phyloP scores from a whole-genome alignment of 768 basidiomycete species.

The Tylopilus sp. region DNA sequence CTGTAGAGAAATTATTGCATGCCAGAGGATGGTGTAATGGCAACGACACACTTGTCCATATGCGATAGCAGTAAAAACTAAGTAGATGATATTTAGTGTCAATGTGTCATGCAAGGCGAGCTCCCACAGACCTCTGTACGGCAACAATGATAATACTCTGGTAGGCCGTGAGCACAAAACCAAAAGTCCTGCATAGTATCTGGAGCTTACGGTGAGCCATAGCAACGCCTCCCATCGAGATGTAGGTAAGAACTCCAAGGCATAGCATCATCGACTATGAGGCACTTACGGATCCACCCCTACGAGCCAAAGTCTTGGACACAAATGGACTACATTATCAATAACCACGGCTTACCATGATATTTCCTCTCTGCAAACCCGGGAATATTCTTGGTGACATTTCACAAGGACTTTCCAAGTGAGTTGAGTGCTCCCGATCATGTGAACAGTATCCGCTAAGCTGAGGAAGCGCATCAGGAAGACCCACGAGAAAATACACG shows the following conservation, averaged over 20 bases:
- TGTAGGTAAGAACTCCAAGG: no score
- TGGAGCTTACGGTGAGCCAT: slow-evolving; percentile 5
- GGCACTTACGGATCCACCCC: slow-evolving; percentile 9
- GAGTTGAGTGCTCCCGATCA: background rate
- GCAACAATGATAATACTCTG: background rate
- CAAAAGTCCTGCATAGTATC: background rate
- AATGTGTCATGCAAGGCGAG: background rate
- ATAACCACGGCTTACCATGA: background rate
- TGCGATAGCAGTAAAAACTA: slow-evolving; percentile 16
- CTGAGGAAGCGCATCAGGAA: background rate
- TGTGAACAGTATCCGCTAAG: slow-evolving; percentile 2
- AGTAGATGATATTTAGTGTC: background rate
- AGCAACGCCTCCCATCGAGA: background rate
- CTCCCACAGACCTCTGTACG: slow-evolving; percentile 8
- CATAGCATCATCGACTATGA: no score
- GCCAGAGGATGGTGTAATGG: background rate
- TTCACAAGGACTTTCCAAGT: background rate
- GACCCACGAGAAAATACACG: background rate
- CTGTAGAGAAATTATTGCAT: background rate
- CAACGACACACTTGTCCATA: slow-evolving; percentile 13
- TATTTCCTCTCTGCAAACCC: background rate
- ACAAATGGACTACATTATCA: background rate
- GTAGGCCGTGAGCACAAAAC: background rate
- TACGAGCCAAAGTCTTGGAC: background rate
- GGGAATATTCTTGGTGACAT: background rate